These are phyloP conservation scores for Tolypocladium paradoxum DNA, from an alignment of 2,329 filamentous ascomycete genomes.

Conservation along the genomic window DNA sequence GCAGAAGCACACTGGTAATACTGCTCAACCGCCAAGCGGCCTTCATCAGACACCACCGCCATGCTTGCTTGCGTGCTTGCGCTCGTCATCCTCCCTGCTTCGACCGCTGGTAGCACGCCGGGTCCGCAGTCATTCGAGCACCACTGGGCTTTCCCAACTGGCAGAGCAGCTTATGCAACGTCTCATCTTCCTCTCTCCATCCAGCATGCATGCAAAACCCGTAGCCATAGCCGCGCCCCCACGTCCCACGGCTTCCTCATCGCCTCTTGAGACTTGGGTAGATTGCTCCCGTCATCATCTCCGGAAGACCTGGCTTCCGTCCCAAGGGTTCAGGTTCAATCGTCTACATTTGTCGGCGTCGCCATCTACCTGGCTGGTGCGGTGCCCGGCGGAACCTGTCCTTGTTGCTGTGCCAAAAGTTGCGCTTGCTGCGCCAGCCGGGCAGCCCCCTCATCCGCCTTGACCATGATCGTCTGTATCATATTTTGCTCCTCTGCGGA, in stretches of 20 bases:
- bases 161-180: neutral
- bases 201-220: neutral
- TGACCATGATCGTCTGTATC: slow-evolving; percentile 68
- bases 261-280: neutral
- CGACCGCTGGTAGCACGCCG: neutral
- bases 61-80: neutral
- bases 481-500: slow-evolving; percentile 71
- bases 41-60: neutral
- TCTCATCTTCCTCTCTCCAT: neutral
- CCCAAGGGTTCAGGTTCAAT: neutral
- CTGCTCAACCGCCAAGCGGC: neutral
- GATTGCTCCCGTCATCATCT: neutral
- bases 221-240: neutral
- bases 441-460: slow-evolving; percentile 33
- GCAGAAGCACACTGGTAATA: neutral
- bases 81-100: neutral
- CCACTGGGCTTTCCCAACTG: neutral
- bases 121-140: neutral
- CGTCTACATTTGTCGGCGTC: neutral
- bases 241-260: neutral
- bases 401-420: slow-evolving; percentile 17
- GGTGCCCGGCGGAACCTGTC: neutral
- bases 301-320: neutral
- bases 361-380: slow-evolving; percentile 5
- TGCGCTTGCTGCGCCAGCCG: slow-evolving; percentile 10